These are phyloP conservation scores for Linderniella brevidens DNA, from an alignment of 257 asterid genomes.

Conservation along the genomic window DNA sequence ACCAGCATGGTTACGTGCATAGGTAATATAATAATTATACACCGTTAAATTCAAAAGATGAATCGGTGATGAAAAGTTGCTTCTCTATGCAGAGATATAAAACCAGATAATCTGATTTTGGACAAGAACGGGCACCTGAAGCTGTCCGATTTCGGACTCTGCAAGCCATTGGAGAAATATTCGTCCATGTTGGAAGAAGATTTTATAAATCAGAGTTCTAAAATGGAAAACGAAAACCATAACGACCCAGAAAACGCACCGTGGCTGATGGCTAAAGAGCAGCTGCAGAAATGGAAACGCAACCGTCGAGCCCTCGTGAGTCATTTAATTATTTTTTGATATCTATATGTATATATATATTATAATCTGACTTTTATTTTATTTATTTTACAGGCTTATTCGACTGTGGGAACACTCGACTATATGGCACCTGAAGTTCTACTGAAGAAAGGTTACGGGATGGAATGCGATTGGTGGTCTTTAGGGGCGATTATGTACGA, in stretches of 20 bases:
- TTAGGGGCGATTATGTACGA: conserved; percentile 87
- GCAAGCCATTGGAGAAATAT: conserved; percentile 49
- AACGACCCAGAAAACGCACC: conserved; percentile 37
- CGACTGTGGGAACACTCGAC: conserved; percentile 96
- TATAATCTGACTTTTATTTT: not conserved
- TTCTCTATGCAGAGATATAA: conserved; percentile 60
- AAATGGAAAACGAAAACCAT: conserved; percentile 29
- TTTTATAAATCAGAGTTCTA: conserved; percentile 33
- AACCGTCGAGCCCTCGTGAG: conserved; percentile 91
- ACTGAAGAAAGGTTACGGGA: conserved; percentile 86
- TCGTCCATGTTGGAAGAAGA: conserved; percentile 72
- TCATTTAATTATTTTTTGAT: conserved; percentile 1
- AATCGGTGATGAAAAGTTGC: conserved; percentile 3
- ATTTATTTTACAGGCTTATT: conserved; percentile 51
- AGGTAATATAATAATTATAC: conserved; percentile 17
- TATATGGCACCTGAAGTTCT: conserved; percentile 98
- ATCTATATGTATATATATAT: not conserved
- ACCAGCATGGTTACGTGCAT: conserved; percentile 84
- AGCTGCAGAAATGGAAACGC: conserved; percentile 82
- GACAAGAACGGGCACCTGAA: conserved; percentile 86
- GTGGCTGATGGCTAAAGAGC: conserved; percentile 94
- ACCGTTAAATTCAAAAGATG: not conserved
- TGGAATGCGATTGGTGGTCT: conserved; percentile 99
- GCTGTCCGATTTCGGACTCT: conserved; percentile 88
- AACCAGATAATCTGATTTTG: conserved; percentile 88